Percentiles rank a stretch among this genome's conserved stretches.
phyloP scores from a whole-genome alignment of 371 early-diverging fungal genomes.

The Entomophthora muscae region DNA sequence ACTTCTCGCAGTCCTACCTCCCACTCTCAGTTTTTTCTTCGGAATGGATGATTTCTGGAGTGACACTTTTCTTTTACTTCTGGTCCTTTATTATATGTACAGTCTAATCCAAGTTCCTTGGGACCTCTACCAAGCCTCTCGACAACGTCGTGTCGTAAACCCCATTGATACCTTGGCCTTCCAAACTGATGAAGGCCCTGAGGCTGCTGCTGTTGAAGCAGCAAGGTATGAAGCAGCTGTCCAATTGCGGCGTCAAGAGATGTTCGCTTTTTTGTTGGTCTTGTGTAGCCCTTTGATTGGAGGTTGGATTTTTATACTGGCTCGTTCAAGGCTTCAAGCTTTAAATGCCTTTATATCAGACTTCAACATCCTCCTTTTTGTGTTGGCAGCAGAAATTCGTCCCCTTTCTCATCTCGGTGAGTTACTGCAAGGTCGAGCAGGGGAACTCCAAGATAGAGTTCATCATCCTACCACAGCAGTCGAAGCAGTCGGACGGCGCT shows the following conservation, averaged over 20 bases:
- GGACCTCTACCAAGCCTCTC: conserved; percentile 44
- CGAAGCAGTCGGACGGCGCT: conserved; percentile 19
- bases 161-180: conserved; percentile 11
- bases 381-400: conserved; percentile 35
- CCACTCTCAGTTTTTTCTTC: conserved; percentile 37
- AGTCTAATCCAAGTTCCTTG: conserved; percentile 52
- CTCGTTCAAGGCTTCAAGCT: conserved; percentile 27
- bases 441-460: conserved; percentile 31
- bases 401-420: conserved; percentile 30
- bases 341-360: conserved; percentile 37
- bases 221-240: conserved; percentile 17
- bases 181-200: conserved; percentile 10
- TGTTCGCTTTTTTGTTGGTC: conserved; percentile 26
- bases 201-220: conserved; percentile 18
- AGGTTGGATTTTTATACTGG: conserved; percentile 32
- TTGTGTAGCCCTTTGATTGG: conserved; percentile 31
- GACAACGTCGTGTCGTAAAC: conserved; percentile 23
- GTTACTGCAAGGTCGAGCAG: conserved; percentile 30
- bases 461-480: conserved; percentile 28
- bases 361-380: conserved; percentile 38
- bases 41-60: conserved; percentile 46
- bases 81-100: conserved; percentile 43
- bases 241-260: conserved; percentile 32
- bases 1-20: conserved; percentile 35
- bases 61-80: conserved; percentile 34